Conservation (phyloP, 2,329 filamentous ascomycete species). For the Ploettnerulaceae sp. region DNA sequence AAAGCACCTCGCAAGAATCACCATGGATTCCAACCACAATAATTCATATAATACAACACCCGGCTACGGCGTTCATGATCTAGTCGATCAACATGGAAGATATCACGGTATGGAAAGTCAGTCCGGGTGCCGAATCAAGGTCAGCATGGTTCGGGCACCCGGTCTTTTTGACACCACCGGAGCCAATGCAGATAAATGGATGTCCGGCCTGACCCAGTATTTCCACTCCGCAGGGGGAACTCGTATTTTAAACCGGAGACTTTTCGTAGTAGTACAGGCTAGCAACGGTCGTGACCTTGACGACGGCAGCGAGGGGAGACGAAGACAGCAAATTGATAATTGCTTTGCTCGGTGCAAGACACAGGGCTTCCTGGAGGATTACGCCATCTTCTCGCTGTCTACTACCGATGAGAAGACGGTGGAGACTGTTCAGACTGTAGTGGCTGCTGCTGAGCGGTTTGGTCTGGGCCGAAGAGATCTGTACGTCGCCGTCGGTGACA, state of each 20-base stretch:
- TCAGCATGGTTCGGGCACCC: not conserved
- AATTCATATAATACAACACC: no score
- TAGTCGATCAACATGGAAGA: not conserved
- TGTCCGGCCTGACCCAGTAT: not conserved
- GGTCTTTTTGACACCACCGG: not conserved
- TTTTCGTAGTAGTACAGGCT: not conserved
- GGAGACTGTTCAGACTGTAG: not conserved
- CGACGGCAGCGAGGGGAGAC: not conserved
- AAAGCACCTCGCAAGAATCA: no score
- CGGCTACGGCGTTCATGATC: not conserved
- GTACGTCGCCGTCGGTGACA: not conserved
- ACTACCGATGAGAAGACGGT: not conserved
- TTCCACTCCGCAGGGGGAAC: not conserved
- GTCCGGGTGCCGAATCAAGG: not conserved
- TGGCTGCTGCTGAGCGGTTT: not conserved
- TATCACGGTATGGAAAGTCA: not conserved
- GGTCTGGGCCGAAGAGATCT: not conserved
- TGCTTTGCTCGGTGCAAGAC: not conserved
- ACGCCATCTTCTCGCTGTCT: not conserved
- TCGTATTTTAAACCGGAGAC: not conserved
- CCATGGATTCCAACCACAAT: no score
- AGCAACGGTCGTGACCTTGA: no score
- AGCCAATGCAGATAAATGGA: not conserved
- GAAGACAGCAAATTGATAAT: not conserved
- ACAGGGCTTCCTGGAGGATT: not conserved